These are phyloP conservation scores for Monsonia emarginata DNA, from an alignment of 441 rosid species.

Conservation along the genomic window DNA sequence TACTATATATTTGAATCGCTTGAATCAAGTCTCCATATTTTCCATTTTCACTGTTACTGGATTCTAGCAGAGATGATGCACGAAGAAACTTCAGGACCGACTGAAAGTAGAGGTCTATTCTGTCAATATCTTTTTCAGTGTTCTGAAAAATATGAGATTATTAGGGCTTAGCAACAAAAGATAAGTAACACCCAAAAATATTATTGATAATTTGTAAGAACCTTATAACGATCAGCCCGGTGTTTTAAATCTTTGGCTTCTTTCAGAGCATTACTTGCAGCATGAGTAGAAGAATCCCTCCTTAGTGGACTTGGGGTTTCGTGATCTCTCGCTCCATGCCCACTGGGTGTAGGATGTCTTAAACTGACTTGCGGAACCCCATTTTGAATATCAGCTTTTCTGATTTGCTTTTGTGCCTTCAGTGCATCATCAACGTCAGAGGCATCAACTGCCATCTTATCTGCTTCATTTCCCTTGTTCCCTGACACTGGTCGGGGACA, in stretches of 20 bases:
- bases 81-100: constrained; percentile 89
- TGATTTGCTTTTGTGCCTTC: constrained; percentile 32
- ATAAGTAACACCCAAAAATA: constrained; percentile 12
- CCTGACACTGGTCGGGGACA: constrained; percentile 25
- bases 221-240: constrained; percentile 88
- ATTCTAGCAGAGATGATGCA: constrained; percentile 71
- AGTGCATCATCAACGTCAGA: constrained; percentile 31
- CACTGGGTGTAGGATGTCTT: constrained; percentile 41
- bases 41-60: constrained; percentile 46
- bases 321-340: constrained; percentile 38
- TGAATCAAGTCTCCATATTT: constrained; percentile 66
- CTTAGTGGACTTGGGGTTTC: constrained; percentile 59
- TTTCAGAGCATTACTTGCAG: constrained; percentile 65
- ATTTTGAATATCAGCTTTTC: constrained; percentile 37
- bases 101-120: constrained; percentile 74
- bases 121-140: constrained; percentile 44
- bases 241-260: constrained; percentile 93
- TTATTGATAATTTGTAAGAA: constrained; percentile 21
- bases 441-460: constrained; percentile 18
- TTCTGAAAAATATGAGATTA: constrained; percentile 32
- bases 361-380: constrained; percentile 34
- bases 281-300: constrained; percentile 62
- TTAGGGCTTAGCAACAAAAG: constrained; percentile 16
- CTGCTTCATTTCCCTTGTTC: constrained; percentile 28
- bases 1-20: constrained; percentile 51